These are phyloP conservation scores for Penicillium diatomitis DNA, from an alignment of 495 filamentous ascomycete genomes.

Conservation along the genomic window DNA sequence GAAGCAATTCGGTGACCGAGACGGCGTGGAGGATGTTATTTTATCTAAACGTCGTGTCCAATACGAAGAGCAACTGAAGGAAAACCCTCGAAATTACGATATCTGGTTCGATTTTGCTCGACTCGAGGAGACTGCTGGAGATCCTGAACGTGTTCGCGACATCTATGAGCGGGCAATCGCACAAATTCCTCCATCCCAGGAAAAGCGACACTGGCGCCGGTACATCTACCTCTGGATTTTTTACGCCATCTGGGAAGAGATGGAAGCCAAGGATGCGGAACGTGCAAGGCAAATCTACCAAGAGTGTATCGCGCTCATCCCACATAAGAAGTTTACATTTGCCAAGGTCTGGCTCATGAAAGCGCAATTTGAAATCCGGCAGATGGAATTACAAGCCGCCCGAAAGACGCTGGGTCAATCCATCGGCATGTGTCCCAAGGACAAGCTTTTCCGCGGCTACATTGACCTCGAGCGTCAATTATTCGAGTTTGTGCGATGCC, in stretches of 20 bases:
- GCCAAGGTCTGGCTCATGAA: slow-evolving; percentile 93
- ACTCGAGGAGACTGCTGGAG: slow-evolving; percentile 74
- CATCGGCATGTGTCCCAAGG: slow-evolving; percentile 91
- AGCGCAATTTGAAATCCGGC: slow-evolving; percentile 87
- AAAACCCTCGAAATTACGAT: slow-evolving; percentile 91
- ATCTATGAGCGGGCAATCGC: slow-evolving; percentile 95
- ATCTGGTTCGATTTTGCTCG: slow-evolving; percentile 93
- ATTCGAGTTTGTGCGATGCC: slow-evolving; percentile 84
- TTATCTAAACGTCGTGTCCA: slow-evolving; percentile 87
- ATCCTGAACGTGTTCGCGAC: slow-evolving; percentile 75
- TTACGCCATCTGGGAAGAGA: slow-evolving; percentile 92
- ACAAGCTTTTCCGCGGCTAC: slow-evolving; percentile 89
- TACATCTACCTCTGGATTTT: slow-evolving; percentile 99
- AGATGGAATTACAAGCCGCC: slow-evolving; percentile 67
- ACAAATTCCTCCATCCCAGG: slow-evolving; percentile 88
- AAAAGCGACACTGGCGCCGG: slow-evolving; percentile 93
- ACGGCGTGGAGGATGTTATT: slow-evolving; percentile 93
- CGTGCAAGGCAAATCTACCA: slow-evolving; percentile 86
- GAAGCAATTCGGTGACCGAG: slow-evolving; percentile 91
- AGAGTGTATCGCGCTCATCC: slow-evolving; percentile 77
- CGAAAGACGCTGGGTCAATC: slow-evolving; percentile 83
- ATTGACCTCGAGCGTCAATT: slow-evolving; percentile 84
- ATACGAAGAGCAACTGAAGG: slow-evolving; percentile 88
- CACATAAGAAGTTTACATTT: slow-evolving; percentile 96
- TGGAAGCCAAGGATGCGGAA: slow-evolving; percentile 66